A percentile compares a stretch with the other conserved stretches of the same genome.
These are phyloP conservation scores for Cucurbita argyrosperma DNA, from an alignment of 306 rosid species.

Conservation along the genomic window DNA sequence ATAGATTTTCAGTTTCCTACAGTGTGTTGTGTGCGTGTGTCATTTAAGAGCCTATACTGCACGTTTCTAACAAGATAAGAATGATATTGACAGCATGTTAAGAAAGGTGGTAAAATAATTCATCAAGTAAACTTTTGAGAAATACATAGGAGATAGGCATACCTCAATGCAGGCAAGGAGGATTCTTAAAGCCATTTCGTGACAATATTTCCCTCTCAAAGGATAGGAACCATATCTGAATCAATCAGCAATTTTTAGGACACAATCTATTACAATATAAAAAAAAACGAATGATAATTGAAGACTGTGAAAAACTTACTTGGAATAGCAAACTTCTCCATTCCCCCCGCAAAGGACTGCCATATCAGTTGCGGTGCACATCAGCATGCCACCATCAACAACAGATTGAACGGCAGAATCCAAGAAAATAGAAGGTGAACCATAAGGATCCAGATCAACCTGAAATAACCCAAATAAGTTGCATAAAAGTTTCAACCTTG, in stretches of 20 bases:
- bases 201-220: constrained; percentile 84
- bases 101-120: neutral
- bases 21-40: neutral
- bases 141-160: constrained; percentile 7
- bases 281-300: neutral
- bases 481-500: neutral
- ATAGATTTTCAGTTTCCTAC: neutral
- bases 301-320: constrained; percentile 41
- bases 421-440: constrained; percentile 87
- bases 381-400: constrained; percentile 88
- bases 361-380: constrained; percentile 99
- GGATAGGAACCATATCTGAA: constrained; percentile 93
- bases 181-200: constrained; percentile 96
- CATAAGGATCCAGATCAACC: constrained; percentile 99
- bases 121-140: neutral
- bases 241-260: constrained; percentile 14
- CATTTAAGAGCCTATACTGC: neutral
- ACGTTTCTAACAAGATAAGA: neutral
- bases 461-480: constrained; percentile 18
- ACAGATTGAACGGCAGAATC: constrained; percentile 97
- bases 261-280: neutral
- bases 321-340: constrained; percentile 98
- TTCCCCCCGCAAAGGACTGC: constrained; percentile 94
- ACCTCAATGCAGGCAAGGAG: constrained; percentile 96
- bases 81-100: neutral